A percentile compares a stretch with the other conserved stretches of the same genome.
Conservation (phyloP, 306 rosid species). For the Begonia fuchsioides region DNA sequence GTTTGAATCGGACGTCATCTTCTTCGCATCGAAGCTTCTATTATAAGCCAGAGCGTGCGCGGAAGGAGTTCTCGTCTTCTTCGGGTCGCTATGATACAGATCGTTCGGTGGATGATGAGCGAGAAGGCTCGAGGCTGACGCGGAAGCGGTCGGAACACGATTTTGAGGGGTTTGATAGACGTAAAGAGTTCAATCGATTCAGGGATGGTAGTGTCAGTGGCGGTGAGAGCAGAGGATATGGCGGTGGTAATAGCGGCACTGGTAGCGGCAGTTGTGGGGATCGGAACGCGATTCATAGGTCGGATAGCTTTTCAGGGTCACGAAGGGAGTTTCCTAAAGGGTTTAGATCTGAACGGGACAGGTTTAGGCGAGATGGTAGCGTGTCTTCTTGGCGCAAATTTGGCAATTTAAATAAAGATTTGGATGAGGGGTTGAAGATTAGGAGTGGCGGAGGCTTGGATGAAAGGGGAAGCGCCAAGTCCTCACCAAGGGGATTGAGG, state of each 20-base stretch:
- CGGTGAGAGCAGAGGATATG: slow-evolving; percentile 11
- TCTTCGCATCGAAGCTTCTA: slow-evolving; percentile 50
- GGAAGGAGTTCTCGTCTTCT: slow-evolving; percentile 46
- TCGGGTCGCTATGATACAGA: slow-evolving; percentile 54
- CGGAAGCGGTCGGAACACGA: slow-evolving; percentile 78
- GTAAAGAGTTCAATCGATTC: slow-evolving; percentile 70
- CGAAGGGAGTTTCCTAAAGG: slow-evolving; percentile 90
- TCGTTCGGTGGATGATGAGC: slow-evolving; percentile 60
- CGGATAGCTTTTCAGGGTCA: slow-evolving; percentile 70
- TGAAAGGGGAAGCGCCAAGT: slow-evolving; percentile 26
- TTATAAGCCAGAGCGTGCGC: slow-evolving; percentile 43
- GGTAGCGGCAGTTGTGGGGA: slow-evolving; percentile 37
- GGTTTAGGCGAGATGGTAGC: slow-evolving; percentile 66
- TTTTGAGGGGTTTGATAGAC: slow-evolving; percentile 60
- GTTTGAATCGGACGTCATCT: slow-evolving; percentile 47
- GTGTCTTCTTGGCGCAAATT: slow-evolving; percentile 82
- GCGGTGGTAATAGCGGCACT: slow-evolving; percentile 27
- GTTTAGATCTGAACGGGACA: slow-evolving; percentile 88
- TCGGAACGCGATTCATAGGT: slow-evolving; percentile 53
- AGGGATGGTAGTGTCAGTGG: slow-evolving; percentile 36
- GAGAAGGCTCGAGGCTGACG: slow-evolving; percentile 52
- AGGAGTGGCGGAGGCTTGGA: slow-evolving; percentile 28
- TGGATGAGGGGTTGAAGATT: slow-evolving; percentile 49
- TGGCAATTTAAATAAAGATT: slow-evolving; percentile 55
- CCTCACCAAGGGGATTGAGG: slow-evolving; percentile 41